phyloP scores from a whole-genome alignment of 352 stramenopile genomes.

The Globisporangium carolinianum region DNA sequence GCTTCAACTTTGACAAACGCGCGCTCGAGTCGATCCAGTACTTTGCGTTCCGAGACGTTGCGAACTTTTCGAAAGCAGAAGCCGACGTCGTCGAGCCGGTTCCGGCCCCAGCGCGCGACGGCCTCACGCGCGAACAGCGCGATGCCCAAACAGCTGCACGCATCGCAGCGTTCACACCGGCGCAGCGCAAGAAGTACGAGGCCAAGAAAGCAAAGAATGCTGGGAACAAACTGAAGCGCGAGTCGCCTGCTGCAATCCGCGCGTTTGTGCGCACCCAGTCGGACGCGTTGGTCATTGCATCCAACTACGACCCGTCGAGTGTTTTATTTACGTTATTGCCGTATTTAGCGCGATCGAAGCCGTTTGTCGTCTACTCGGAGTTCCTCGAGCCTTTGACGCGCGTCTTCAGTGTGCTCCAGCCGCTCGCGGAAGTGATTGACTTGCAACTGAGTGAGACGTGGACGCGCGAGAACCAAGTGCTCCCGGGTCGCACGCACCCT shows the following conservation, averaged over 20 bases:
- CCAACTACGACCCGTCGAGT: slow-evolving; percentile 85
- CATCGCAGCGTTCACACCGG: slow-evolving; percentile 73
- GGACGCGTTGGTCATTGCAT: slow-evolving; percentile 87
- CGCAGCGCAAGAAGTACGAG: slow-evolving; percentile 73
- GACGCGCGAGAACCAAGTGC: slow-evolving; percentile 93
- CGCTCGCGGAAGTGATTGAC: slow-evolving; percentile 89
- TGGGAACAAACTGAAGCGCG: slow-evolving; percentile 73
- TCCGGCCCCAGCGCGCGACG: slow-evolving; percentile 36
- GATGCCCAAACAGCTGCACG: slow-evolving; percentile 63
- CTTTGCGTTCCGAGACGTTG: slow-evolving; percentile 62
- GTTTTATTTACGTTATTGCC: slow-evolving; percentile 85
- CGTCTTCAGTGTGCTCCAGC: slow-evolving; percentile 86
- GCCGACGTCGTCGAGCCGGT: slow-evolving; percentile 37
- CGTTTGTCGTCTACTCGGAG: slow-evolving; percentile 96
- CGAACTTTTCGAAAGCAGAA: slow-evolving; percentile 37
- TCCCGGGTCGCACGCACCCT: slow-evolving; percentile 92
- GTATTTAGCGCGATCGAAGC: slow-evolving; percentile 86
- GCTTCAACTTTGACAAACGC: slow-evolving; percentile 82
- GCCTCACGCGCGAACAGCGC: slow-evolving; percentile 52
- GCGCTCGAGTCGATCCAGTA: slow-evolving; percentile 72
- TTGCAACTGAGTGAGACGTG: slow-evolving; percentile 94
- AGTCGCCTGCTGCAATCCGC: slow-evolving; percentile 58
- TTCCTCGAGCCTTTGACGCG: slow-evolving; percentile 90
- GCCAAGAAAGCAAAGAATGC: slow-evolving; percentile 67
- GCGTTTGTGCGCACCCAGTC: slow-evolving; percentile 64